phyloP scores from a whole-genome alignment of 2,329 filamentous ascomycete species.

The Fonsecaea pedrosoi region DNA sequence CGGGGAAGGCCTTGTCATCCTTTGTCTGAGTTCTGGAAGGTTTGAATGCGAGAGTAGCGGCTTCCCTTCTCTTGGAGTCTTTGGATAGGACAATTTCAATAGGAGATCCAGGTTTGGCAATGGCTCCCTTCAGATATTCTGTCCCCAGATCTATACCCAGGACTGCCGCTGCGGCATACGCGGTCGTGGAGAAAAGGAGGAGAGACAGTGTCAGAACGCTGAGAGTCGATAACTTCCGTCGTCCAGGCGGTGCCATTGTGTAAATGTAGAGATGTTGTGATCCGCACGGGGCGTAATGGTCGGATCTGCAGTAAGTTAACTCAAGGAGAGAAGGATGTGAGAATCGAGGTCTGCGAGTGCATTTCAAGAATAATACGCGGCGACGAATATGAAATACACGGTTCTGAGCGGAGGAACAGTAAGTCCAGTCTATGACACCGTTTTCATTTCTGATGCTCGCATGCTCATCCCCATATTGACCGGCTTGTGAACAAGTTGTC shows the following conservation, averaged over 20 bases:
- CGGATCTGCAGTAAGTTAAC: neutral
- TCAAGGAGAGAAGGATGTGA: slow-evolving; percentile 2
- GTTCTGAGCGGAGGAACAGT: neutral
- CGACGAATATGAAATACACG: neutral
- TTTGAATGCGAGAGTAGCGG: slow-evolving; percentile 91
- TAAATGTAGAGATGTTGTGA: slow-evolving; percentile 3
- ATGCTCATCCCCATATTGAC: neutral
- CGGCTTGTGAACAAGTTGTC: slow-evolving; percentile 24
- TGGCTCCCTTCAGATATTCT: slow-evolving; percentile 92
- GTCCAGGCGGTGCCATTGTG: slow-evolving; percentile 56
- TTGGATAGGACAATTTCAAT: slow-evolving; percentile 98
- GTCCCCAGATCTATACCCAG: slow-evolving; percentile 93
- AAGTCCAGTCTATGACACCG: slow-evolving; percentile 1
- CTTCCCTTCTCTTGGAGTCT: slow-evolving; percentile 95
- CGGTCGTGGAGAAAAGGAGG: slow-evolving; percentile 60
- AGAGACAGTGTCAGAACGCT: slow-evolving; percentile 58
- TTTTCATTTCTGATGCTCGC: slow-evolving; percentile 19
- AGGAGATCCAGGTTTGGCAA: slow-evolving; percentile 95
- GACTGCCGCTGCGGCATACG: slow-evolving; percentile 74
- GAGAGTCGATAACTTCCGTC: slow-evolving; percentile 50
- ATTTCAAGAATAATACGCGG: slow-evolving; percentile 19
- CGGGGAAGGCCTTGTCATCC: slow-evolving; percentile 73
- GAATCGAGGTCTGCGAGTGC: slow-evolving; percentile 13
- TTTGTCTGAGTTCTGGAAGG: slow-evolving; percentile 71
- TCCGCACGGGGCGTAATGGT: neutral